Evolutionary conservation across 2,329 filamentous ascomycete genomes (phyloP), one percentile per base, ranked within the genome.

Genomic region (Fusarium chaquense): DNA sequence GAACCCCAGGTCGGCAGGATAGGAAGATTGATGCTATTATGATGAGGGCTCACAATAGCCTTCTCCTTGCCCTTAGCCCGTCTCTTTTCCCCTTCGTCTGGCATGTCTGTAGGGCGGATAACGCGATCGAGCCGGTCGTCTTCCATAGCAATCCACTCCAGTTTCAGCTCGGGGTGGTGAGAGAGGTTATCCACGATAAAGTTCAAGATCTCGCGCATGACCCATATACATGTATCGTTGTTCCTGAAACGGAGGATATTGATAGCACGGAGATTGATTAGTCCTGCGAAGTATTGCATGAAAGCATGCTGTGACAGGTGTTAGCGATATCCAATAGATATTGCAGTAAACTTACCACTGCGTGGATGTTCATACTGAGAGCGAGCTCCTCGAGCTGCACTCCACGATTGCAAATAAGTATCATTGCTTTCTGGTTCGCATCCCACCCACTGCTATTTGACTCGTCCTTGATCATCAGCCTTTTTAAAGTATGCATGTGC

Each of bases 381-480:
- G 85, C 86, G 52, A 90, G 75, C 77, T 90, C 88, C 69, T 86
- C 81, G 8, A 90, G 79, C 16, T 77, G 71, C 46, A 76, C 79
- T 2, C 85, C 88, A 26, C 79, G 81, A 7, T 76, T 80, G 71
- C 86, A 87, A 6, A 90, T 80, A n/a, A 88, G 76, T 56, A 83
- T 77, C 58, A 86, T 82, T 1, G 85, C 83, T 75, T 85, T 87
- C 45, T 84, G 81, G 58, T 90, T 83, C 6, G 84, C 70, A 72
- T 90, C 87, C 89, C 89, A 91, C 8, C 79, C 78, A 9, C 78
- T 75, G 45, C 83, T 82, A 32, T 75, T 76, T 3, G 77, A 76
- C 51, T 88, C 82, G 69, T 90, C 89, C 72, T 87, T 86, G 68
- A 91, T 85, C 82, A 90, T 86, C 20, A 91, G 76, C 13, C 85